These are phyloP conservation scores for Phialocephala sp. DNA, from an alignment of 2,329 filamentous ascomycete genomes.

Conservation along the genomic window DNA sequence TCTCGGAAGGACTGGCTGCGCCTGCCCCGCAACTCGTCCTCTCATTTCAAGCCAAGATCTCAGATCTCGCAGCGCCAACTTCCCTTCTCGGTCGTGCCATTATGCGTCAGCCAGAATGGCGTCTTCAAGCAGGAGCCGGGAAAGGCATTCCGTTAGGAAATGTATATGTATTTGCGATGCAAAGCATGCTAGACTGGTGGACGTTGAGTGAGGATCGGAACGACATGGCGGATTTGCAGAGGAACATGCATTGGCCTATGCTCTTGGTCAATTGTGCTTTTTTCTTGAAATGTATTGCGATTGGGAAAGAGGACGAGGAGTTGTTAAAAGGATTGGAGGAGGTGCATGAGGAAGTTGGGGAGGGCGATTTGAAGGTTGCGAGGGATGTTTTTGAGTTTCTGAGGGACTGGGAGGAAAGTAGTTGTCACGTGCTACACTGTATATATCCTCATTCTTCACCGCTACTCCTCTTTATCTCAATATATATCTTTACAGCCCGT, in stretches of 20 bases:
- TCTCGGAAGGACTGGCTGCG: slow-evolving; percentile 19
- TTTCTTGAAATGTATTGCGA: slow-evolving; percentile 12
- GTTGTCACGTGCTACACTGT: no score
- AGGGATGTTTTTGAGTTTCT: slow-evolving; percentile 4
- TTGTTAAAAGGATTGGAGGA: slow-evolving; percentile 9
- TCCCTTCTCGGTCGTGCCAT: slow-evolving; percentile 16
- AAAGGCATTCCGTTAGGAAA: slow-evolving; percentile 21
- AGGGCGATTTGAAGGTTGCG: slow-evolving; percentile 10
- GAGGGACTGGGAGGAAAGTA: background rate
- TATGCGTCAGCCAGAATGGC: slow-evolving; percentile 22
- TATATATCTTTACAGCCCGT: no score
- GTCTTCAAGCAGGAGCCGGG: background rate
- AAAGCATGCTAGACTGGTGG: slow-evolving; percentile 25
- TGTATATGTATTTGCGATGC: slow-evolving; percentile 20
- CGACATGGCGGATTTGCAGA: slow-evolving; percentile 24
- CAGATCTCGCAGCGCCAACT: slow-evolving; percentile 18
- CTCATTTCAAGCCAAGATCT: slow-evolving; percentile 13
- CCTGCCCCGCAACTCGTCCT: slow-evolving; percentile 6
- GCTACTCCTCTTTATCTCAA: no score
- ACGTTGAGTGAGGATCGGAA: slow-evolving; percentile 22
- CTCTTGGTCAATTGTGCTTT: slow-evolving; percentile 22
- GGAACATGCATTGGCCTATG: slow-evolving; percentile 22
- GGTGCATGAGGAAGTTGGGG: slow-evolving; percentile 10
- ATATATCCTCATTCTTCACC: no score
- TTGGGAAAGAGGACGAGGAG: slow-evolving; percentile 13